Conservation (phyloP, 768 basidiomycete species). For the Cystofilobasidium macerans region DNA sequence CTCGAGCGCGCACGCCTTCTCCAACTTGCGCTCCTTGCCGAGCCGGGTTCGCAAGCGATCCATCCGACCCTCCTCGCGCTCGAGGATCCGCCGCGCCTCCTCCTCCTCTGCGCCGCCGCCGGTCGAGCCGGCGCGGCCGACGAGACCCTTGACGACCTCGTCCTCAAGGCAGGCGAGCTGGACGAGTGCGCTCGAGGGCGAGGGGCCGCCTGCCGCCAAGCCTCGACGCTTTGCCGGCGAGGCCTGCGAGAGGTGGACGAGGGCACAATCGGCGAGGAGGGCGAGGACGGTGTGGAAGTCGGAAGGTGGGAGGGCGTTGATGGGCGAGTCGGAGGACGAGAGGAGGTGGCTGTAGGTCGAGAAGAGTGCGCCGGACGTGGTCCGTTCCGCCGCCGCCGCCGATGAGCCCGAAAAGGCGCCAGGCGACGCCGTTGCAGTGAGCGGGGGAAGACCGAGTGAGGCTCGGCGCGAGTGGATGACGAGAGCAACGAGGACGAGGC, state of each 20-base stretch:
- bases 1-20: constrained; percentile 18
- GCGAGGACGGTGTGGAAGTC: constrained; percentile 39
- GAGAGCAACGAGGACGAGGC: constrained; percentile 37
- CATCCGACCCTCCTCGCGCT: constrained; percentile 22
- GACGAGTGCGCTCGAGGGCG: constrained; percentile 17
- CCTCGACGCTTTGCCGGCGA: constrained; percentile 27
- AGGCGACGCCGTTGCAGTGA: constrained; percentile 11
- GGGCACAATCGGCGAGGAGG: constrained; percentile 35
- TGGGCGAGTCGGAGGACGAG: constrained; percentile 32
- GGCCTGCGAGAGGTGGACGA: constrained; percentile 30
- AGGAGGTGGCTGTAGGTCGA: constrained; percentile 37
- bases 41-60: constrained; percentile 9
- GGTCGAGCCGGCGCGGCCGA: constrained; percentile 12
- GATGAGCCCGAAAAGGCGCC: constrained; percentile 20
- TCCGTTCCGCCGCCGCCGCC: not conserved
- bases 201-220: not conserved
- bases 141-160: constrained; percentile 34
- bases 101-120: constrained; percentile 33
- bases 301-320: constrained; percentile 35
- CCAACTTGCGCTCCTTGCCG: constrained; percentile 13
- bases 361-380: constrained; percentile 31
- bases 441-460: constrained; percentile 29
- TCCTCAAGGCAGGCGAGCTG: constrained; percentile 33
- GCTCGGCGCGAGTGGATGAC: constrained; percentile 31
- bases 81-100: constrained; percentile 31